Evolutionary conservation across 23 red algal genomes (phyloP).

Genomic region (Gracilaria domingensis): DNA sequence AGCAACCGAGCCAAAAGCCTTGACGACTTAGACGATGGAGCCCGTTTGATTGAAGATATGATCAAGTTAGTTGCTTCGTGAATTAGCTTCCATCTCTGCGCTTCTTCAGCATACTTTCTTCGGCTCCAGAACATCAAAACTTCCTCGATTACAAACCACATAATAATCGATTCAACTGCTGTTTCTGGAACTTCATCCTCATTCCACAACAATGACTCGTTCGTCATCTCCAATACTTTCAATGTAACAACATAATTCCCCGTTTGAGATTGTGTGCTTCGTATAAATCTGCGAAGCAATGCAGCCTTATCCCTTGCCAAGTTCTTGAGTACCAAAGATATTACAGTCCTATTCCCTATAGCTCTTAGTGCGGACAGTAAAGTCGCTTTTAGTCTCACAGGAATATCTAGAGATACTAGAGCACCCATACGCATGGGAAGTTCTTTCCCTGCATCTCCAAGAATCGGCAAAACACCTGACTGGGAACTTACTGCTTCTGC

Average conservation of each 20-base stretch:
- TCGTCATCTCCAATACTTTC: conserved; percentile 43
- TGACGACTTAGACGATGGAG: conserved; percentile 33
- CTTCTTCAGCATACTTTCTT: conserved; percentile 57
- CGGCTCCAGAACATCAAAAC: conserved; percentile 69
- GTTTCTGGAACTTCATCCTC: conserved; percentile 53
- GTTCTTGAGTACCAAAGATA: conserved; percentile 41
- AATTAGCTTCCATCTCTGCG: conserved; percentile 56
- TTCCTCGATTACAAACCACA: conserved; percentile 73
- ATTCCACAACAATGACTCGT: conserved; percentile 31
- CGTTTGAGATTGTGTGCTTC: conserved; percentile 46
- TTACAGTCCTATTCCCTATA: conserved; percentile 22
- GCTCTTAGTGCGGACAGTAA: conserved; percentile 31
- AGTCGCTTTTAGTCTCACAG: conserved; percentile 24
- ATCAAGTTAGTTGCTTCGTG: conserved; percentile 30
- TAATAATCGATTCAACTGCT: conserved; percentile 39
- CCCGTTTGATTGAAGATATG: conserved; percentile 5
- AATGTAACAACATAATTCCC: conserved; percentile 50
- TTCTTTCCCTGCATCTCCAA: conserved; percentile 64
- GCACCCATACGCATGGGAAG: conserved; percentile 43
- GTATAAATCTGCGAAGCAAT: conserved; percentile 38
- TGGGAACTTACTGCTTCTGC: conserved; percentile 60
- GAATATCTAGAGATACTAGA: conserved; percentile 57
- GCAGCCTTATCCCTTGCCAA: conserved; percentile 56
- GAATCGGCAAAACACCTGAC: conserved; percentile 35
- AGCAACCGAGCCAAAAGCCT: conserved; percentile 57